Evolutionary conservation across 2,329 filamentous ascomycete species (phyloP).

Genomic region (Moelleriella libera): DNA sequence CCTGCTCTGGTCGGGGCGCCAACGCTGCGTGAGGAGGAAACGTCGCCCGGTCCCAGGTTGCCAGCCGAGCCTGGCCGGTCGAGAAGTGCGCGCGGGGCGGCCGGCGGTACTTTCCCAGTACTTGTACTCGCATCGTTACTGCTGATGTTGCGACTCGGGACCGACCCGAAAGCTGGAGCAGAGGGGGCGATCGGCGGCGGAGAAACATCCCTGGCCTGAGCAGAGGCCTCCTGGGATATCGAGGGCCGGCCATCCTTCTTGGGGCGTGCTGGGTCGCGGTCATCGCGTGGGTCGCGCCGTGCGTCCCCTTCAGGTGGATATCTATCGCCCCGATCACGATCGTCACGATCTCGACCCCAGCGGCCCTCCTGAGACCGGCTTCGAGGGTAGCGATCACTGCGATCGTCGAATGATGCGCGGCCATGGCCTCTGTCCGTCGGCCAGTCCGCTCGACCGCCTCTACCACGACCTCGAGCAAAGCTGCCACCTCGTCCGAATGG

Average conservation of each 20-base stretch:
- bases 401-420: conserved; percentile 44
- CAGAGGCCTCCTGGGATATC: conserved; percentile 30
- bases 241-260: conserved; percentile 35
- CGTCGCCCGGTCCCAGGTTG: conserved; percentile 9
- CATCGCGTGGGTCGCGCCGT: conserved; percentile 30
- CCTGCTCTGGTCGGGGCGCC: conserved; percentile 26
- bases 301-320: conserved; percentile 23
- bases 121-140: conserved; percentile 13
- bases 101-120: conserved; percentile 36
- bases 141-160: conserved; percentile 30
- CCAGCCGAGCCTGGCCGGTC: conserved; percentile 33
- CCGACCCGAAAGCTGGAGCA: conserved; percentile 42
- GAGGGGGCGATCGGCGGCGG: conserved; percentile 43
- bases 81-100: conserved; percentile 35
- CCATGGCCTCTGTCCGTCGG: conserved; percentile 35
- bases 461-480: conserved; percentile 38
- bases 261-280: conserved; percentile 31
- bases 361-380: conserved; percentile 53
- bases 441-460: conserved; percentile 29
- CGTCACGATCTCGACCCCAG: conserved; percentile 41
- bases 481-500: conserved; percentile 41
- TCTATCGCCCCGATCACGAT: conserved; percentile 33
- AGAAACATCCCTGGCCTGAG: conserved; percentile 35
- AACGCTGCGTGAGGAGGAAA: conserved; percentile 14
- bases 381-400: conserved; percentile 45